phyloP scores from a whole-genome alignment of 352 stramenopile genomes.

The Phytophthora pistaciae region DNA sequence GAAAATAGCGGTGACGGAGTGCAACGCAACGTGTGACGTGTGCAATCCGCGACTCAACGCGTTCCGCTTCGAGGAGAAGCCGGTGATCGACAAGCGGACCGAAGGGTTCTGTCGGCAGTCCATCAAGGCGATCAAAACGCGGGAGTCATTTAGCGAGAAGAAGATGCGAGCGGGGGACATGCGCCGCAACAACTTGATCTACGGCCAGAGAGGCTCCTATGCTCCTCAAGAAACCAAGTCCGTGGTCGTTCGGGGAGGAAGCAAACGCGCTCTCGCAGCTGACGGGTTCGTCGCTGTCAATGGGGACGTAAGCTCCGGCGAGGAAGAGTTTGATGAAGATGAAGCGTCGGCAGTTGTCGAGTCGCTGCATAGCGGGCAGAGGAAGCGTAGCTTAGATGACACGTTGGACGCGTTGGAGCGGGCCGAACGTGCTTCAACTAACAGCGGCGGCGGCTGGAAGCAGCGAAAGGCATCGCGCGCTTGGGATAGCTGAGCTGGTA shows the following conservation, averaged over 20 bases:
- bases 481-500: conserved; percentile 23
- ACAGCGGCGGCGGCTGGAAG: conserved; percentile 2
- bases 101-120: conserved; percentile 38
- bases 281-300: conserved; percentile 70
- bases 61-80: conserved; percentile 58
- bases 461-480: conserved; percentile 17
- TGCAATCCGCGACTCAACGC: conserved; percentile 64
- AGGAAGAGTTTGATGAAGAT: conserved; percentile 34
- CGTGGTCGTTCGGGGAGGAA: conserved; percentile 45
- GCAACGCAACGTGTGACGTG: conserved; percentile 60
- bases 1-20: conserved; percentile 52
- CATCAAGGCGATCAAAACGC: conserved; percentile 20
- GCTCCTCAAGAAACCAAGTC: conserved; percentile 56
- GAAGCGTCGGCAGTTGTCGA: conserved; percentile 16
- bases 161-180: conserved; percentile 46
- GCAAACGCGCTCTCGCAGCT: conserved; percentile 41
- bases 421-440: conserved; percentile 35
- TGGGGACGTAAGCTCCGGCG: conserved; percentile 44
- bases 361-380: conserved; percentile 7
- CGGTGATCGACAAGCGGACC: conserved; percentile 30
- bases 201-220: conserved; percentile 55
- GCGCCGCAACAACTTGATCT: conserved; percentile 54
- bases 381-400: conserved; percentile 37
- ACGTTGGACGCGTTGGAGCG: conserved; percentile 52
- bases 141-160: conserved; percentile 27